Evolutionary conservation across 495 filamentous ascomycete species (phyloP), one percentile per base, ranked within the genome.

Genomic region (Aspergillus kassunensis): DNA sequence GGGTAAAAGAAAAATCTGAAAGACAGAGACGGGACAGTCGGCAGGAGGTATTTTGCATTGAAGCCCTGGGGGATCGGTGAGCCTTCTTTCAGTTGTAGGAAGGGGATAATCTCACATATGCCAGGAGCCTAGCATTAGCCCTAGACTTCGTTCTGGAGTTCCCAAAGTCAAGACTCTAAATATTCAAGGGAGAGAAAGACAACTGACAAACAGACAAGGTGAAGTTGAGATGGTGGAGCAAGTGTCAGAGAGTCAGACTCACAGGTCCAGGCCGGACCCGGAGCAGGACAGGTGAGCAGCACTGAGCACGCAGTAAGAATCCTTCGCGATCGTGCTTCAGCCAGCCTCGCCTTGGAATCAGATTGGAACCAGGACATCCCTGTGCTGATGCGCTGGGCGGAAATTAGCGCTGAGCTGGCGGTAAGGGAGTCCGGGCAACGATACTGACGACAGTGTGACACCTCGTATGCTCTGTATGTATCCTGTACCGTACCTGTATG

Each of bases 401-500:
- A 20, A 35, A 51, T 53, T 68, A 67, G 66, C 62, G 56, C 53
- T 61, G 53, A 44, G 50, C 61, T 59, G 62, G 69, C 69, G 71
- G 69, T 66, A 71, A 72, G 71, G 71, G 71, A 74, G 71, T 59
- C 71, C 66, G 56, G 68, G 71, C 71, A 74, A 74, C 71, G 57
- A 35, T 30, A 11, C 21, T 56, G 53, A 49, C 47, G 44, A 51
- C 34, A 51, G 25, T 33, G 40, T 51, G 31, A 30, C 40, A 52
- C 37, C 18, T 29, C 27, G 48, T 51, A 25, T 39, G 35, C n/a
- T 16, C 21, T 34, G 12, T 33, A 9, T 33, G 30, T 9, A 10
- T 33, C 7, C 37, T n/a, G n/a, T n/a, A n/a, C n/a, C n/a, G n/a
- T n/a, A n/a, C n/a, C n/a, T n/a, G n/a, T n/a, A n/a, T n/a, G n/a